Conservation (phyloP, 1,284 basidiomycete genomes). For the Ustilago xerochloae region DNA sequence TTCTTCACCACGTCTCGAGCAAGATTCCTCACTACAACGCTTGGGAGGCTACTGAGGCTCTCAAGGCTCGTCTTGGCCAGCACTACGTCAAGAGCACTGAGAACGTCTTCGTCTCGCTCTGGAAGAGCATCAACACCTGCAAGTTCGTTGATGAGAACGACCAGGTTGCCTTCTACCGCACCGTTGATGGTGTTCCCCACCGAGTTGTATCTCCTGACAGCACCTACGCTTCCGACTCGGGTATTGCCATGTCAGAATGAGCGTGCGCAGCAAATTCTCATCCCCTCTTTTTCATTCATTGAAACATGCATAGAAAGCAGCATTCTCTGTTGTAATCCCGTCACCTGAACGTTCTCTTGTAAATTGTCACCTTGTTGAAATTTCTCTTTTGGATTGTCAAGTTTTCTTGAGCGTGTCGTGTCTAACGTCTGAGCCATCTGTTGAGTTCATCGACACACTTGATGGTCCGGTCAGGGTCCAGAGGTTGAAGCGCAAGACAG, state of each 20-base stretch:
- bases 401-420: not conserved
- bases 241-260: constrained; percentile 61
- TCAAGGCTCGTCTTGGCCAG: constrained; percentile 80
- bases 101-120: constrained; percentile 72
- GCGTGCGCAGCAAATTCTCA: not conserved
- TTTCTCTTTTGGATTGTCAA: not conserved
- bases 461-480: no score
- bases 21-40: constrained; percentile 71
- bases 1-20: constrained; percentile 66
- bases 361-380: constrained; percentile 6
- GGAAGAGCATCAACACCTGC: constrained; percentile 71
- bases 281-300: not conserved
- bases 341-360: not conserved
- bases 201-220: constrained; percentile 50
- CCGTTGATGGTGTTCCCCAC: constrained; percentile 62
- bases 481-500: no score
- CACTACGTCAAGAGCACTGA: constrained; percentile 72
- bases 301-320: not conserved
- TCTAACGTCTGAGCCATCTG: not conserved
- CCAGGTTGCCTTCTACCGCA: constrained; percentile 65
- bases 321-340: not conserved
- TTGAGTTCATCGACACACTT: not conserved
- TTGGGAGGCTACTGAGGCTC: constrained; percentile 90
- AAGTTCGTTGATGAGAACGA: constrained; percentile 65
- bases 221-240: constrained; percentile 62